Base-by-base conservation (phyloP, 495 filamentous ascomycete genomes). In the Tuber indicum region DNA sequence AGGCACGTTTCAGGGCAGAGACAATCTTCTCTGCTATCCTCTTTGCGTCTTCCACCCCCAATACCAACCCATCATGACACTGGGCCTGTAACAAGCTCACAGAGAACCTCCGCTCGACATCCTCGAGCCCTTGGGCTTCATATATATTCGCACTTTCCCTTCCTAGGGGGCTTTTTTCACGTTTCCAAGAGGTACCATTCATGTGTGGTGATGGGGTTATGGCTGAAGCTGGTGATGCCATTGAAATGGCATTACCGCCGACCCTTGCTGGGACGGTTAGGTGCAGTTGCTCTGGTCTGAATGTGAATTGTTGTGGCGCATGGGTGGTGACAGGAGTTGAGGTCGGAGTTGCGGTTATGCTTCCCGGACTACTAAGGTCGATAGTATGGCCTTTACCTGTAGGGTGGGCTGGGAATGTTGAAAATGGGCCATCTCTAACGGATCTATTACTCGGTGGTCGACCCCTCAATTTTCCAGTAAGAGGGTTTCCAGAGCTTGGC, bases 401-500 rank as follows among this genome's bases (percentile, higher is more conserved):
- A 19, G 91, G 89, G 74, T 92, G 92, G 43, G 90, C 91, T 0
- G 94, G 93, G 78, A 97, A 97, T 0, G 94, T 94, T 12, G 92
- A 94, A 81, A 95, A 96, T 10, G 94, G 93, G 0, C 93, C 94
- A 62, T 93, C 91, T 5, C 86, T 88, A 21, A 91, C 87, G 23
- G 89, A 89, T 32, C 93, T 90, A 83, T 92, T 93, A 77, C 90
- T 93, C 4, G 95, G 94, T 74, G 96, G 96, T 76, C 96, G 86
- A 16, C 96, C 96, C 70, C 96, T 87, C 23, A 93, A 85, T 76
- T 96, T 97, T 7, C 93, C 93, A 14, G 87, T 89, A 3, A 90
- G 85, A 39, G 89, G 87, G 44, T 88, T 88, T 7, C 88, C 90
- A 70, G 88, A 90, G 74, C 89, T 92, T 32, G 92, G 89, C 96